Evolutionary conservation across 352 stramenopile genomes (phyloP).

Genomic region (Peronosclerospora sorghi): DNA sequence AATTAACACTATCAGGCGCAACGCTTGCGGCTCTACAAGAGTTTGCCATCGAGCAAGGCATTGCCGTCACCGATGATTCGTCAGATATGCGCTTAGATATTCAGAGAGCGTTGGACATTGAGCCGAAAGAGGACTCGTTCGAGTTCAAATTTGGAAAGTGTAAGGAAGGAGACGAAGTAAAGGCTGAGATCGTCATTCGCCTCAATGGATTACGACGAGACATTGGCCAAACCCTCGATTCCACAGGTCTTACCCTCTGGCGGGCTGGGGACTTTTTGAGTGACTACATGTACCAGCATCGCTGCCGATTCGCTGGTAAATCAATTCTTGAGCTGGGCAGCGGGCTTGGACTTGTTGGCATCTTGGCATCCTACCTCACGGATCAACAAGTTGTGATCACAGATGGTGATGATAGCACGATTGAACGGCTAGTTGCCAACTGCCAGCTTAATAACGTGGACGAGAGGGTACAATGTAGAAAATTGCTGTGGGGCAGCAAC

Average conservation of each 20-base stretch:
- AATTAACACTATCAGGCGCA: slow-evolving; percentile 32
- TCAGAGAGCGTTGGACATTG: slow-evolving; percentile 46
- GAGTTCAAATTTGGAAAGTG: slow-evolving; percentile 35
- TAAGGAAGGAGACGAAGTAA: slow-evolving; percentile 1
- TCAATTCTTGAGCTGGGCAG: slow-evolving; percentile 43
- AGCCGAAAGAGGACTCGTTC: slow-evolving; percentile 54
- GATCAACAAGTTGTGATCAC: slow-evolving; percentile 43
- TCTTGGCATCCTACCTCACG: slow-evolving; percentile 46
- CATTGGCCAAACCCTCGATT: slow-evolving; percentile 53
- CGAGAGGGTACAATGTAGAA: slow-evolving; percentile 25
- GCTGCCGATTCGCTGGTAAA: slow-evolving; percentile 21
- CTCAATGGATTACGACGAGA: slow-evolving; percentile 45
- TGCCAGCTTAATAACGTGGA: slow-evolving; percentile 43
- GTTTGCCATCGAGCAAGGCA: slow-evolving; percentile 40
- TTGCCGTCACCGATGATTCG: slow-evolving; percentile 28
- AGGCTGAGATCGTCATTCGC: slow-evolving; percentile 32
- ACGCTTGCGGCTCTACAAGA: slow-evolving; percentile 36
- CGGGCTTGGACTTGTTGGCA: slow-evolving; percentile 44
- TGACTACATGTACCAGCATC: slow-evolving; percentile 42
- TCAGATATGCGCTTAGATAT: slow-evolving; percentile 37
- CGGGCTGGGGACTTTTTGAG: slow-evolving; percentile 48
- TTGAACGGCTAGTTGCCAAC: slow-evolving; percentile 36
- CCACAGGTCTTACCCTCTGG: slow-evolving; percentile 51
- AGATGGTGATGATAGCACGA: slow-evolving; percentile 43
- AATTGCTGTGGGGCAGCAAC: slow-evolving; percentile 39